Conservation (phyloP, 129 eudicot species). For the Lactuca sativa region DNA sequence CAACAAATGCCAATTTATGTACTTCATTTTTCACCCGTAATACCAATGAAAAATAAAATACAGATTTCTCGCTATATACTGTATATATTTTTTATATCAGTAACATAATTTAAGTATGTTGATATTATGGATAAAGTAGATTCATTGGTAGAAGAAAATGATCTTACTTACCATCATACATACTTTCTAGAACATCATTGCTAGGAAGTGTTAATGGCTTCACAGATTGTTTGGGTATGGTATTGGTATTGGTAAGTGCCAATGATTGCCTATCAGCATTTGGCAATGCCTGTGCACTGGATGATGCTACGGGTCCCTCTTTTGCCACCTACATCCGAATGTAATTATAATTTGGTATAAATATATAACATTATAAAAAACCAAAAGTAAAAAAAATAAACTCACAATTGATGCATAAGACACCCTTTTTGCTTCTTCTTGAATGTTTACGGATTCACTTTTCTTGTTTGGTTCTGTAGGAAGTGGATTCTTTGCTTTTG, state of each 20-base stretch:
- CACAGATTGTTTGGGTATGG: constrained; percentile 25
- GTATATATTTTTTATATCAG: too few relatives aligned
- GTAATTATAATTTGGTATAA: constrained; percentile 7
- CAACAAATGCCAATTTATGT: background rate
- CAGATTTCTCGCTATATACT: too few relatives aligned
- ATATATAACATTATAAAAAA: background rate
- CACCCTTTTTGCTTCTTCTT: constrained; percentile 24
- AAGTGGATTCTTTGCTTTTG: constrained; percentile 20
- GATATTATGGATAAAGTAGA: too few relatives aligned
- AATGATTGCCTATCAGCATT: constrained; percentile 11
- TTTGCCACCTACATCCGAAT: constrained; percentile 35
- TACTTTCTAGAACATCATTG: constrained; percentile 12
- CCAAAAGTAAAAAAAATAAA: background rate
- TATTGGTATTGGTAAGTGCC: background rate
- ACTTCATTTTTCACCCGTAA: too few relatives aligned
- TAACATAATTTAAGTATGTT: too few relatives aligned
- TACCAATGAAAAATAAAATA: too few relatives aligned
- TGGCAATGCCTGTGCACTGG: constrained; percentile 14
- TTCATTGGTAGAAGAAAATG: background rate
- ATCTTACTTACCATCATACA: constrained; percentile 18
- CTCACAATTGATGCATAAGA: constrained; percentile 51
- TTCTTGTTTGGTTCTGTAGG: constrained; percentile 24
- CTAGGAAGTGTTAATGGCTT: constrained; percentile 19
- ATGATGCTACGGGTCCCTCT: constrained; percentile 23
- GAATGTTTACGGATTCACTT: constrained; percentile 12